phyloP scores from a whole-genome alignment of 2,329 filamentous ascomycete genomes.

The Alternaria sp. region DNA sequence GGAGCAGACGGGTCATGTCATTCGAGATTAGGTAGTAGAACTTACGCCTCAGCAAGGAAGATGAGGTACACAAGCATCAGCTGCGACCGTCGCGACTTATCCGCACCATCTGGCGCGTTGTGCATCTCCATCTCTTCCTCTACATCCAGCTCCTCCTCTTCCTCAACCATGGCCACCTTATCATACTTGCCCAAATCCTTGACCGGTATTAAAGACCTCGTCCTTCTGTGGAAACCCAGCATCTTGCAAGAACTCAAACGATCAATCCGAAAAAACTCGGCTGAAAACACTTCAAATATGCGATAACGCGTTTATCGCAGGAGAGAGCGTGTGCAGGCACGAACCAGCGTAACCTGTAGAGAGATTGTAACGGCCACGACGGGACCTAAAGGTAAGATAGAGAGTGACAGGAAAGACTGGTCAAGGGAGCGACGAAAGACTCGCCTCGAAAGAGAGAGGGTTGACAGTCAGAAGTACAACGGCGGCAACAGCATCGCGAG shows the following conservation, averaged over 20 bases:
- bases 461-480: slow-evolving; percentile 13
- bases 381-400: slow-evolving; percentile 38
- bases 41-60: slow-evolving; percentile 58
- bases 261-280: slow-evolving; percentile 8
- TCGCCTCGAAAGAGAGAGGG: slow-evolving; percentile 38
- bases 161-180: slow-evolving; percentile 44
- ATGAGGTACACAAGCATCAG: slow-evolving; percentile 56
- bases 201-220: slow-evolving; percentile 54
- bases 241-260: slow-evolving; percentile 38
- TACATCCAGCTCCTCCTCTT: slow-evolving; percentile 34
- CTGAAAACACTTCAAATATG: slow-evolving; percentile 12
- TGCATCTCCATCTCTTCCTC: slow-evolving; percentile 43
- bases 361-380: slow-evolving; percentile 42
- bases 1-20: neutral
- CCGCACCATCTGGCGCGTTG: slow-evolving; percentile 21
- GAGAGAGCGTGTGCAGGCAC: slow-evolving; percentile 23
- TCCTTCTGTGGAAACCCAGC: slow-evolving; percentile 55
- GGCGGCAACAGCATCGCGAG: slow-evolving; percentile 27
- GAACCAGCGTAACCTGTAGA: slow-evolving; percentile 41
- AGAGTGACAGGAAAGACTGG: slow-evolving; percentile 44
- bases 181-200: slow-evolving; percentile 54
- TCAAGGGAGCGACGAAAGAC: slow-evolving; percentile 41
- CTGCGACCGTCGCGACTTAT: slow-evolving; percentile 44
- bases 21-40: slow-evolving; percentile 10
- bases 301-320: slow-evolving; percentile 23